Evolutionary conservation across 768 basidiomycete species (phyloP), one percentile per base, ranked within the genome.

Genomic region (Strobilomyces echinocephalus): DNA sequence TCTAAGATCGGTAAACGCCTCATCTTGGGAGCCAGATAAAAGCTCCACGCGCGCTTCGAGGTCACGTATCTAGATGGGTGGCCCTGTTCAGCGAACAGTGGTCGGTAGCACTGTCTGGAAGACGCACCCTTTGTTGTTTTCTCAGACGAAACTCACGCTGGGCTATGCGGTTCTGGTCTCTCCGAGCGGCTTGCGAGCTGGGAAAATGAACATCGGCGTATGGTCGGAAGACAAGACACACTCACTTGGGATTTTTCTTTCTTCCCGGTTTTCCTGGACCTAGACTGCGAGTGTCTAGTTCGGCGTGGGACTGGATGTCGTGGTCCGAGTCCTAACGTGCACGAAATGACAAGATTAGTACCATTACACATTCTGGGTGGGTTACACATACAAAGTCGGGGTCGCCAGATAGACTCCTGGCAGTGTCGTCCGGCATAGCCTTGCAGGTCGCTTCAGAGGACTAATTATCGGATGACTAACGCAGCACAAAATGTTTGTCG

Each of bases 21-120:
- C 91, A 76, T 94, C 94, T 63, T 92, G 86, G 39, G 89, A 90
- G 18, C 91, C 92, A 6, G 93, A 95, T 16, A 97, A 79, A 8
- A 97, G 85, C 71, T 95, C 93, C n/a, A 97, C 91, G 42, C 90
- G 83, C 18, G 93, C 93, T 73, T 97, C 94, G 35, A 97, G 82
- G 72, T 97, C 94, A 20, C 93, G 89, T 69, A 97, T 94, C 91
- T 97, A 61, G 46, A 38, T 28, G 43, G 57, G 51, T 30, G 33
- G 2, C 47, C 18, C 41, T 26, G 39, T 57, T 55, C 50, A 53
- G 50, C 46, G 34, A 44, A 35, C 31, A 18, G 18, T 7, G 9
- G 49, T 34, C 30, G 50, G 46, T 18, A 20, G 14, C 14, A 35
- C 16, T 15, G 10, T 41, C 39, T 30, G 42, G 43, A 30, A 48